These are phyloP conservation scores for Amanita inopinata DNA, from an alignment of 768 basidiomycete species.

Conservation along the genomic window DNA sequence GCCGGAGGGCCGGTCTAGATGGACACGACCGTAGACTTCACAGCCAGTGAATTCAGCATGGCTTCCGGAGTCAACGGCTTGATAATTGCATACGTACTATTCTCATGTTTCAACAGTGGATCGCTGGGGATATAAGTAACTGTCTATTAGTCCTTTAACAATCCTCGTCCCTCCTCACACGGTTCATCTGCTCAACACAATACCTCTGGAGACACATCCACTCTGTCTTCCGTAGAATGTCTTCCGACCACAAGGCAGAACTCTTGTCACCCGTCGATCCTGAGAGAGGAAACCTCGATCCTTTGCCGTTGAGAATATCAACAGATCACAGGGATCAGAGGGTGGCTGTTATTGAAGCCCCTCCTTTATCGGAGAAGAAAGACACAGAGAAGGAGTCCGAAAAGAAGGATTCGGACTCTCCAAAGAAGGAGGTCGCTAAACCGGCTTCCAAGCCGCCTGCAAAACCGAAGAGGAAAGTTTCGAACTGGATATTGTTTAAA, in stretches of 20 bases:
- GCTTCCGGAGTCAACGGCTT: slow-evolving; percentile 4
- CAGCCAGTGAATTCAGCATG: not conserved
- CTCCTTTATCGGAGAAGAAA: slow-evolving; percentile 1
- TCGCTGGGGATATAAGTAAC: slow-evolving; percentile 6
- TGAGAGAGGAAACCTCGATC: slow-evolving; percentile 49
- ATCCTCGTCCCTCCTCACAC: slow-evolving; percentile 57
- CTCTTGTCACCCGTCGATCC: slow-evolving; percentile 38
- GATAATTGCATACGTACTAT: not conserved
- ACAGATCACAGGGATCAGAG: slow-evolving; percentile 28
- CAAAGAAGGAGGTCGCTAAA: slow-evolving; percentile 30
- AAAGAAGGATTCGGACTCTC: slow-evolving; percentile 15
- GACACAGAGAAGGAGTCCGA: slow-evolving; percentile 1
- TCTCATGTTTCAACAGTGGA: not conserved
- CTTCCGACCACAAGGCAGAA: slow-evolving; percentile 28
- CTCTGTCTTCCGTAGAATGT: slow-evolving; percentile 25
- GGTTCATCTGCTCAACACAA: slow-evolving; percentile 8
- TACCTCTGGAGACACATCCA: slow-evolving; percentile 8
- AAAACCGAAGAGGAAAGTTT: slow-evolving; percentile 44
- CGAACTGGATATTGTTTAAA: slow-evolving; percentile 47
- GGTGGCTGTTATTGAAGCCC: slow-evolving; percentile 18
- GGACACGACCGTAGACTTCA: slow-evolving; percentile 3
- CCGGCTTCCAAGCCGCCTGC: slow-evolving; percentile 29
- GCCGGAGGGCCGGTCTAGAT: slow-evolving; percentile 3
- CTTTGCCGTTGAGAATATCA: slow-evolving; percentile 23
- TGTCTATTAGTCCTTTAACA: slow-evolving; percentile 56